Evolutionary conservation across 768 basidiomycete species (phyloP), one percentile per base, ranked within the genome.

Genomic region (Boletus subcaerulescens): DNA sequence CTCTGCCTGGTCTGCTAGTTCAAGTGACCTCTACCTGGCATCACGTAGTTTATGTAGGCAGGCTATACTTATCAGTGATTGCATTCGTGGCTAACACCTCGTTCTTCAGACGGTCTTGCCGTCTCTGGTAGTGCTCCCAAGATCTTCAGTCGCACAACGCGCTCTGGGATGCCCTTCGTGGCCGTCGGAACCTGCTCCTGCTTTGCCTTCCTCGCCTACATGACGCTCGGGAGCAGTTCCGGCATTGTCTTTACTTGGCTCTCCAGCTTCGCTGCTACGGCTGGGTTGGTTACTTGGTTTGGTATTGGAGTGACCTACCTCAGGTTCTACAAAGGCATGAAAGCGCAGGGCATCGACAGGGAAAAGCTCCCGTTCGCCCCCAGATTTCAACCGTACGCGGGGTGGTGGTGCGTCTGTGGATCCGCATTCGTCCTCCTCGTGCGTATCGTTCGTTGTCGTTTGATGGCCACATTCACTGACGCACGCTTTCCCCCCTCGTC

Each of bases 101-200:
- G 65, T 71, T 52, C 59, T 73, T 1, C 72, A 85, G 58, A 85
- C 60, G 79, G 80, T 59, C 76, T 86, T 5, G 77, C 84, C 7
- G 57, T 76, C 48, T 74, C 75, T 17, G 77, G 80, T 1, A 77
- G 80, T 51, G 82, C 84, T 0, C 85, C 85, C 0, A 73, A 68
- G 51, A 62, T 85, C 46, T 83, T 86, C 52, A 47, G 62, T 17
- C 70, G 73, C 50, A 77, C 77, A 1, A 65, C 68, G 12, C 60
- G 59, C 13, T 54, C 62, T 4, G 74, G 83, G 36, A 59, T 84
- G 5, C 83, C 83, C 2, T 77, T 74, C 62, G 71, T 79, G 33
- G 62, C 78, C 0, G 65, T 75, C n/a, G 55, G 45, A 1, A 5
- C 66, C 35, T 72, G 65, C 52, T 49, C 68, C 1, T 53, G 59